Evolutionary conservation across 805 yeast genomes (phyloP), one percentile per base, ranked within the genome.

Genomic region (Lachancea sp.): DNA sequence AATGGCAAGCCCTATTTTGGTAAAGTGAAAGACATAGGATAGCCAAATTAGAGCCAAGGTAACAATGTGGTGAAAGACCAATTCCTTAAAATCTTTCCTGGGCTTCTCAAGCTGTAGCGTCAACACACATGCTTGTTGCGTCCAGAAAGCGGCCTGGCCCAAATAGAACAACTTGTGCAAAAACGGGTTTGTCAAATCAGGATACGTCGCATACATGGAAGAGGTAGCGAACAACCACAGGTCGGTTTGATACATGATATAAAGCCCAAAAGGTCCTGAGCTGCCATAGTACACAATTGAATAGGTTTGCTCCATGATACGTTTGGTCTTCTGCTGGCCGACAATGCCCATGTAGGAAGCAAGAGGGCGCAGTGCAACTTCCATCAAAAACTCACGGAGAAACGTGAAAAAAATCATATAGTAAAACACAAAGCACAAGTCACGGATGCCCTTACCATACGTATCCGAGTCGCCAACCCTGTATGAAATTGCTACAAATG

Each of bases 91-190:
- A 62, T 92, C 99, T 64, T 88, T 89, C 63, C 99, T 76, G 43
- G 96, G 97, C 61, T 86, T 86, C 64, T 92, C 99, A 45, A 92
- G 72, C 62, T 83, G 95, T 48, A 92, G 70, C 34, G 78, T 66
- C 48, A 92, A 70, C 23, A 92, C 83, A 29, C 84, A 78, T 1
- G 94, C 80, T 66, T 92, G 98, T 68, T 92, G 99, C 17, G 88
- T 79, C 99, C 99, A 92, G 64, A 87, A 92, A 4, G 97, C 83
- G 5, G 97, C 97, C 67, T 92, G 97, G 30, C 84, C 78, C 46
- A 92, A 69, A 61, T 92, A 92, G 59, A 83, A 92, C 11, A 78
- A 61, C 67, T 92, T 92, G 69, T 83, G 83, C 42, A 71, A 68
- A 45, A 68, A 72, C 42, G 75, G 81, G 56, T 83, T 84, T 24